Base-by-base conservation (phyloP, 805 yeast genomes). In the Metschnikowia reukaufii region DNA sequence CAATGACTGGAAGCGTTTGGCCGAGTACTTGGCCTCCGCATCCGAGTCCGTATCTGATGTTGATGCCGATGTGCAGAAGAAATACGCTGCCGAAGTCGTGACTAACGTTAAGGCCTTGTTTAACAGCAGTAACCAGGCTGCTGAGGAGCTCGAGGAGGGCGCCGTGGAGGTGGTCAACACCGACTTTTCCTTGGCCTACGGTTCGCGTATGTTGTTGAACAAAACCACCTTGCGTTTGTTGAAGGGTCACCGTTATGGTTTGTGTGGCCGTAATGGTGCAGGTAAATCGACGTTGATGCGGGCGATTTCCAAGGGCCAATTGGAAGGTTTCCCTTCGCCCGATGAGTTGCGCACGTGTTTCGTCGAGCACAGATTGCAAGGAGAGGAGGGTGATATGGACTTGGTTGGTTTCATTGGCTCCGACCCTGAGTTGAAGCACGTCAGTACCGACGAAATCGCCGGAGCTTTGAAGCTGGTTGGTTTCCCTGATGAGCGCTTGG, bases 271-370 rank as follows among this genome's bases (percentile, higher is more conserved):
- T 72, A 92, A 92, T 66, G 99, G 99, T 79, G 97, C 97, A 50
- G 99, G 99, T 75, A 92, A 92, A 70, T 90, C 97, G 12, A 92
- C 99, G 13, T 77, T 92, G 61, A 90, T 92, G 98, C 82, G 98
- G 68, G 85, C 98, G 25, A 94, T 92, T 61, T 89, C 96, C 45
- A 88, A 89, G 63, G 98, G 98, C 48, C 96, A 92, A 72, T 77
- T 92, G 54, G 98, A 92, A 72, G 98, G 98, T 4, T 92, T 94
- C 83, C 99, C 99, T 36, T 86, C 88, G 58, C 84, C 89, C 61
- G 81, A 86, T 45, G 85, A 84, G 62, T 74, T 94, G 54, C 83
- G 87, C 67, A 92, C 98, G 25, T 90, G 98, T 73, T 94, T 92
- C 59, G 98, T 92, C 44, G 99, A 94, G 76, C 98, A 94, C 74